These are phyloP conservation scores for Hymenoscyphus albidus DNA, from an alignment of 2,329 filamentous ascomycete genomes.

Conservation along the genomic window DNA sequence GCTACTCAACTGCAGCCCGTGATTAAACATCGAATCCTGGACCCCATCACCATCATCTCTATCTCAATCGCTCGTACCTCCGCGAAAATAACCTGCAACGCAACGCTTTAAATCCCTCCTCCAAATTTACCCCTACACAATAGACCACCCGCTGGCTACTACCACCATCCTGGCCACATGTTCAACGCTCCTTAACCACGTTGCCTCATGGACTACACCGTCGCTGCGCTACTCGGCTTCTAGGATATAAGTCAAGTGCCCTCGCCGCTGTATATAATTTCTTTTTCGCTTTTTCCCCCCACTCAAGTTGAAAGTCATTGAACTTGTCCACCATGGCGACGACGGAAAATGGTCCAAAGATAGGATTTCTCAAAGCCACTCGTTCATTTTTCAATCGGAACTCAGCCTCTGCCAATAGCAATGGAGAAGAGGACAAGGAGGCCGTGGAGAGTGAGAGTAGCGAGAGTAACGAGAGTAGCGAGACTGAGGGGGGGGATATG, in stretches of 20 bases:
- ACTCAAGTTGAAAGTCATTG: neutral
- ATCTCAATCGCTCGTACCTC: neutral
- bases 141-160: neutral
- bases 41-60: neutral
- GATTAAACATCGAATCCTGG: neutral
- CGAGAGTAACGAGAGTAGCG: neutral
- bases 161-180: neutral
- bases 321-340: neutral
- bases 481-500: neutral
- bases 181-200: neutral
- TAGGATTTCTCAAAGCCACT: neutral
- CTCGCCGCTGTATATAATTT: neutral
- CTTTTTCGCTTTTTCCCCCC: neutral
- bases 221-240: neutral
- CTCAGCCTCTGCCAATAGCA: constrained; percentile 18
- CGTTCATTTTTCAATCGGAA: constrained; percentile 27
- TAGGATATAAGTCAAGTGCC: neutral
- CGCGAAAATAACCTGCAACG: neutral
- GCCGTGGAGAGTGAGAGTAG: neutral
- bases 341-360: neutral
- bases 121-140: neutral
- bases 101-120: neutral
- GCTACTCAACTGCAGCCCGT: neutral
- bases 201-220: neutral
- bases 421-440: constrained; percentile 6